Conservation (phyloP, 768 basidiomycete genomes). For the Russula dissimulans region DNA sequence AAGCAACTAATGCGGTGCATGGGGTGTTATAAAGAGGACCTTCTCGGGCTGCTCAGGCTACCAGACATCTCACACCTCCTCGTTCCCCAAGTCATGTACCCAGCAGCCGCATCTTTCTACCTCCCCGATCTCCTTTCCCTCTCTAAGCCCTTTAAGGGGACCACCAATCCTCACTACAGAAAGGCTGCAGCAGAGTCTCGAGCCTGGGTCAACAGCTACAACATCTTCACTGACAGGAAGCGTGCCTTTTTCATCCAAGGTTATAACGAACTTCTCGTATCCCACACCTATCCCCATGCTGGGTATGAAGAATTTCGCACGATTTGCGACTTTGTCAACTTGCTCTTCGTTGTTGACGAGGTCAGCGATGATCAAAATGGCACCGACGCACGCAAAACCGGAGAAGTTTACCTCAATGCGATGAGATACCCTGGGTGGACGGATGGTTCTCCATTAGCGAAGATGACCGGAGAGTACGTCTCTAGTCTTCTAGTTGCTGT, state of each 20-base stretch:
- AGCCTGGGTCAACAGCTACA: slow-evolving; percentile 56
- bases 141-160: slow-evolving; percentile 37
- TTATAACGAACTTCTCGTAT: slow-evolving; percentile 53
- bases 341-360: slow-evolving; percentile 56
- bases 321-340: slow-evolving; percentile 49
- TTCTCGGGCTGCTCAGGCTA: not conserved
- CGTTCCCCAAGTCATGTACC: not conserved
- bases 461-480: slow-evolving; percentile 56
- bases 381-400: slow-evolving; percentile 45
- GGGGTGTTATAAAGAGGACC: not conserved
- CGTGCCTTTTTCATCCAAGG: slow-evolving; percentile 56
- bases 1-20: slow-evolving; percentile 9
- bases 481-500: not conserved
- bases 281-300: slow-evolving; percentile 54
- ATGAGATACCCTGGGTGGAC: slow-evolving; percentile 48
- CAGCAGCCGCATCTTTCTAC: slow-evolving; percentile 30
- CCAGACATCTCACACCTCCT: not conserved
- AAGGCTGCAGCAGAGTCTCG: slow-evolving; percentile 50
- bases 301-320: slow-evolving; percentile 51
- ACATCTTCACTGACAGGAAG: slow-evolving; percentile 52
- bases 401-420: slow-evolving; percentile 45
- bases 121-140: slow-evolving; percentile 49
- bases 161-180: slow-evolving; percentile 50
- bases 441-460: slow-evolving; percentile 47
- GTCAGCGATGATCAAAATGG: slow-evolving; percentile 61